Percentiles rank a stretch among this genome's conserved stretches.
phyloP scores from a whole-genome alignment of 1,284 basidiomycete genomes.

The Inonotus obliquus region DNA sequence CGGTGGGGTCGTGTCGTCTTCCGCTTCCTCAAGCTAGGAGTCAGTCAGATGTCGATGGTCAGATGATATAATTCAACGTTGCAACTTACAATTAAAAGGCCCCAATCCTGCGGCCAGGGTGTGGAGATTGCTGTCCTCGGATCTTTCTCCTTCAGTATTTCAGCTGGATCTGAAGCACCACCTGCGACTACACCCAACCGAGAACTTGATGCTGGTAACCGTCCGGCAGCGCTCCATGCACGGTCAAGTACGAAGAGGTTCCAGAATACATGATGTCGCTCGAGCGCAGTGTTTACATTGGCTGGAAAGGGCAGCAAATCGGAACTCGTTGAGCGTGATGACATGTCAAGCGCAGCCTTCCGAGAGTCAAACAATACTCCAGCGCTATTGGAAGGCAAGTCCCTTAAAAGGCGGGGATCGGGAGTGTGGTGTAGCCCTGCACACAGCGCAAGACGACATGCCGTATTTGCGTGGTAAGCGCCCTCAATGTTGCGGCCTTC shows the following conservation, averaged over 20 bases:
- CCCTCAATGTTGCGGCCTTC: constrained; percentile 15
- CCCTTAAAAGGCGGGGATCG: neutral
- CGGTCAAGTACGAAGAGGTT: constrained; percentile 17
- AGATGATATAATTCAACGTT: neutral
- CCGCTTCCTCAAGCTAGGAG: neutral
- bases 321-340: neutral
- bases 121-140: constrained; percentile 7
- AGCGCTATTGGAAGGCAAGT: neutral
- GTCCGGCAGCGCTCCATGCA: constrained; percentile 10
- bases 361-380: neutral
- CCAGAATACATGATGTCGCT: constrained; percentile 14
- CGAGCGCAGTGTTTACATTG: constrained; percentile 1
- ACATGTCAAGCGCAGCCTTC: neutral
- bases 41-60: neutral
- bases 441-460: constrained; percentile 7
- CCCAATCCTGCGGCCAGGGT: constrained; percentile 15
- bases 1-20: neutral
- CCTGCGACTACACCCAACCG: neutral
- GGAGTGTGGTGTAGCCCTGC: constrained; percentile 13
- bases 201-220: constrained; percentile 3
- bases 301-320: constrained; percentile 2
- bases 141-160: neutral
- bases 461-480: constrained; percentile 16
- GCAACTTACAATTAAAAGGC: constrained; percentile 9
- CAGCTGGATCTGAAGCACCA: neutral